Conservation (phyloP, 805 yeast genomes). For the Candida argentea region DNA sequence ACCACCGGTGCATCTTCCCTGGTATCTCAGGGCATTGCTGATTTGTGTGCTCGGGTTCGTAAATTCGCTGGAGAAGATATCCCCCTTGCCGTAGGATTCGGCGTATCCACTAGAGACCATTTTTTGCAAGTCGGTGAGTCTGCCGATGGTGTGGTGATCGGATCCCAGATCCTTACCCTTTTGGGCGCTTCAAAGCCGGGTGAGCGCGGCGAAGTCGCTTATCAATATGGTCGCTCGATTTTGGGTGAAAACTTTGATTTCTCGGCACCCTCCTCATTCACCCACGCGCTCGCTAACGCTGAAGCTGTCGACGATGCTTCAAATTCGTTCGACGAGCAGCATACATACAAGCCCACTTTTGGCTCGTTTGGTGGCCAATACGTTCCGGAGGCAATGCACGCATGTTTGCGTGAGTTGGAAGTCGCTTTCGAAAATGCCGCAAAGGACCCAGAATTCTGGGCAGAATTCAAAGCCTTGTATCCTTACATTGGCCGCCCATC, state of each 20-base stretch:
- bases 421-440: conserved; percentile 77
- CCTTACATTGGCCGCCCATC: conserved; percentile 97
- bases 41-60: conserved; percentile 67
- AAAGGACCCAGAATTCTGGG: conserved; percentile 90
- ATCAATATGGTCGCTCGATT: conserved; percentile 57
- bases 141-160: conserved; percentile 96
- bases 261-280: conserved; percentile 18
- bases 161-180: conserved; percentile 69
- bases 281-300: conserved; percentile 5
- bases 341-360: conserved; percentile 65
- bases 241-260: conserved; percentile 42
- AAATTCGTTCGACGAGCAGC: conserved; percentile 41
- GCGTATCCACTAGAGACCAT: conserved; percentile 91
- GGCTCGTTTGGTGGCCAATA: conserved; percentile 98
- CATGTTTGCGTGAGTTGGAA: conserved; percentile 86
- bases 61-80: conserved; percentile 53
- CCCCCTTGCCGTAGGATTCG: conserved; percentile 91
- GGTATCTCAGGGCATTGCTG: conserved; percentile 53
- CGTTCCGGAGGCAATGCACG: conserved; percentile 92
- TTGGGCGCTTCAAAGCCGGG: conserved; percentile 57
- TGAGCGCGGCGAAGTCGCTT: conserved; percentile 52
- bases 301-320: conserved; percentile 14
- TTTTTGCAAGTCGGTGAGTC: conserved; percentile 64
- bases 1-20: conserved; percentile 81
- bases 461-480: conserved; percentile 74